phyloP scores from a whole-genome alignment of 352 stramenopile genomes.

The Globisporangium nagaii region DNA sequence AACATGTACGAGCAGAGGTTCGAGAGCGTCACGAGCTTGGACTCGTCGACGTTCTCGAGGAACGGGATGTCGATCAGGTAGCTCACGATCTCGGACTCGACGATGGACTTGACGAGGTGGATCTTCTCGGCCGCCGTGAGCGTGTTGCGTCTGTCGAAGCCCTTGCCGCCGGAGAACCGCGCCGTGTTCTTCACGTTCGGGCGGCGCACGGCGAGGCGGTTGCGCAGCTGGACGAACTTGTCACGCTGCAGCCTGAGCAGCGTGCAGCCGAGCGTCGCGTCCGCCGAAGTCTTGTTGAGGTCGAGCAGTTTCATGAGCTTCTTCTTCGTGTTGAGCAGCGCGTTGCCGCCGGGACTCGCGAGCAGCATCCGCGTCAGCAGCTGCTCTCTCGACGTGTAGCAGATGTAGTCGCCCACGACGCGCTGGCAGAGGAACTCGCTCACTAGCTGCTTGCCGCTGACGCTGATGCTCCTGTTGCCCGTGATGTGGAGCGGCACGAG shows the following conservation, averaged over 20 bases:
- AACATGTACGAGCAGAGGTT: slow-evolving; percentile 69
- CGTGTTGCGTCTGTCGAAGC: slow-evolving; percentile 5
- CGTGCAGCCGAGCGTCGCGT: slow-evolving; percentile 45
- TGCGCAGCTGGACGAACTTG: slow-evolving; percentile 39
- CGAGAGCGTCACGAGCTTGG: slow-evolving; percentile 45
- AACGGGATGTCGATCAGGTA: slow-evolving; percentile 67
- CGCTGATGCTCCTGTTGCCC: not conserved
- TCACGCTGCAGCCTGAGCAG: slow-evolving; percentile 54
- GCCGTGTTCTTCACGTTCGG: slow-evolving; percentile 39
- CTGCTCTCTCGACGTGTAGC: slow-evolving; percentile 42
- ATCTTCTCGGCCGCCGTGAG: slow-evolving; percentile 54
- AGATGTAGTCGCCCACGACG: slow-evolving; percentile 51
- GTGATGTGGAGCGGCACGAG: slow-evolving; percentile 17
- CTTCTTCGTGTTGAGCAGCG: slow-evolving; percentile 26
- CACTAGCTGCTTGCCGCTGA: slow-evolving; percentile 31
- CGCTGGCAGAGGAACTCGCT: slow-evolving; percentile 55
- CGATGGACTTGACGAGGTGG: slow-evolving; percentile 55
- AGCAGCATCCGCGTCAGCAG: slow-evolving; percentile 37
- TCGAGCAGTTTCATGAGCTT: slow-evolving; percentile 57
- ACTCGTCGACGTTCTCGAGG: slow-evolving; percentile 52
- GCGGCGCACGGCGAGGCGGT: slow-evolving; percentile 14
- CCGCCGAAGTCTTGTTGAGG: slow-evolving; percentile 49
- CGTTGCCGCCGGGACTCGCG: slow-evolving; percentile 14
- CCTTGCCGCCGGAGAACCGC: slow-evolving; percentile 37
- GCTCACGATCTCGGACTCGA: slow-evolving; percentile 64